Evolutionary conservation across 352 stramenopile species (phyloP), one percentile per base, ranked within the genome.

Genomic region (Phytophthora cryptogea): DNA sequence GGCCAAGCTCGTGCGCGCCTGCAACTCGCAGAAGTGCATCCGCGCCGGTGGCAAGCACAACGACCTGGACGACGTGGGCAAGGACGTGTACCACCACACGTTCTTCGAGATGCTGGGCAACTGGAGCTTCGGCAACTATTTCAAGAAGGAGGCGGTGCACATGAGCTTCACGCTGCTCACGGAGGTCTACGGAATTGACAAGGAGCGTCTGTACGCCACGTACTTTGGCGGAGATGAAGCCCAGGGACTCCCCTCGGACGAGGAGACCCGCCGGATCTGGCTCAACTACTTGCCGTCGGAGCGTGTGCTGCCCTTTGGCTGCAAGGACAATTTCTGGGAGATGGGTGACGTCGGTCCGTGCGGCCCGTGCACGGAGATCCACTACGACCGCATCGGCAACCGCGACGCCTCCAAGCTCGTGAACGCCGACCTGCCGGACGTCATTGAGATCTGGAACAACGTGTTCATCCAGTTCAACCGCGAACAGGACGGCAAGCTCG

Each of bases 41-140:
- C 93, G 97, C 44, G 97, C 97, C 17, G 97, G 97, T 36, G 97
- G 97, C 17, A 99, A 99, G 74, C 97, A 99, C 82, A 99, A 99
- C 70, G 97, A 99, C 80, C 87, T 99, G 33, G 97, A 99, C 56
- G 97, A 99, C 75, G 97, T 99, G 6, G 97, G 97, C 41, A 96
- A 96, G 65, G 97, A 99, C 80, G 97, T 97, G 31, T 99, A 99
- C 75, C 97, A 99, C 78, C 97, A 99, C 75, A 99, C 97, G 26
- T 99, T 99, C 72, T 99, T 99, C 71, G 97, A 99, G 72, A 99
- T 99, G 97, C 78, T 99, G 28, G 97, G 97, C 26, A 98, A 96
- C 66, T 99, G 97, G 97, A 98, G 82, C 39, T 99, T 99, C 80
- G 97, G 96, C 45, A 80, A 99, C 79, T 99, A 99, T 77, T 99